Evolutionary conservation across 192 early-diverging fungal species (phyloP), one percentile per base, ranked within the genome.

Genomic region (Coemansia sp.): DNA sequence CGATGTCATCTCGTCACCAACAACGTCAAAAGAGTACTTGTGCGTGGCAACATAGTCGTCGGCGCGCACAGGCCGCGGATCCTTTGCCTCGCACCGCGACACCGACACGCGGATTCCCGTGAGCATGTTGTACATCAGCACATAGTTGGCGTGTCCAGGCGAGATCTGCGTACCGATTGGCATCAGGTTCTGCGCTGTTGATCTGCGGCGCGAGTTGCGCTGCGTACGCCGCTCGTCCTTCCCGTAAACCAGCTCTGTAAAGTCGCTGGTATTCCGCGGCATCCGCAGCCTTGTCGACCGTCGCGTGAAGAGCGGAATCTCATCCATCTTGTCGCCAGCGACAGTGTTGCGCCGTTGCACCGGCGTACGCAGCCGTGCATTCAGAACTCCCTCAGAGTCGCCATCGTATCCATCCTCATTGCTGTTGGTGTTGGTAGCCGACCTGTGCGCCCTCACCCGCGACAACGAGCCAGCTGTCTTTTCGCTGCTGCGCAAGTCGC

Each of bases 41-140:
- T 98, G 94, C 15, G 89, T 88, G 5, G 93, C 91, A 0, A 43
- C 80, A 73, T 94, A 98, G 77, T 98, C 96, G n/a, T 87, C 90
- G 12, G 85, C 77, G 0, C 81, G 77, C 54, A 98, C 80, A 0
- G 87, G 83, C 10, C 94, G 87, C 42, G 86, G 73, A 15, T 88
- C 87, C 78, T 97, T 98, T 39, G 94, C 93, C 62, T 89, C 88
- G 68, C 91, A 93, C 32, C 97, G 87, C 21, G 92, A 92, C 11
- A 94, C 92, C 15, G 91, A 90, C 18, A 97, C 90, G 18, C 97
- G 87, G 71, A 98, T 96, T 12, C 97, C 95, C 1, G 94, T 99
- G 36, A 99, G 84, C 97, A 99, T 99, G 66, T 98, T 95, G 84
- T 95, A 98, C 96, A 99, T 99, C 13, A 98, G 85, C 58, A 94